Evolutionary conservation across 176 grass and related monocot species (phyloP).

Genomic region (Oryza officinalis): DNA sequence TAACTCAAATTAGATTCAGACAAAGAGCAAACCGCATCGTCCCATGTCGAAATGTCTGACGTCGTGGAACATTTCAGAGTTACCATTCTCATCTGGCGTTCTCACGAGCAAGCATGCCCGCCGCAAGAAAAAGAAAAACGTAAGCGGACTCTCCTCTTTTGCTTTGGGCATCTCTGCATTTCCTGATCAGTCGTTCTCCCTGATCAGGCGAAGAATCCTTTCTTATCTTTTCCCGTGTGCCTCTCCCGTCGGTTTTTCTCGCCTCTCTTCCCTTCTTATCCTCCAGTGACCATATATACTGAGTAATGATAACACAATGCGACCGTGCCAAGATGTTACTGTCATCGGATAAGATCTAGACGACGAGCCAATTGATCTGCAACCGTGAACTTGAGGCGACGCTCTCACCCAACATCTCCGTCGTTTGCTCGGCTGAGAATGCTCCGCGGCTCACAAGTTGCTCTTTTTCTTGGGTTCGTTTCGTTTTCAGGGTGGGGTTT

Average conservation of each 20-base stretch:
- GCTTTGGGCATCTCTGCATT: neutral
- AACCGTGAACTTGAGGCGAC: neutral
- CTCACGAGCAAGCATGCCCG: neutral
- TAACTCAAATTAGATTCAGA: neutral
- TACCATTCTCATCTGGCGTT: neutral
- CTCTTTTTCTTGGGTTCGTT: neutral
- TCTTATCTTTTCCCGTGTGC: constrained; percentile 20
- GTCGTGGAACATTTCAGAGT: neutral
- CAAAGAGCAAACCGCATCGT: neutral
- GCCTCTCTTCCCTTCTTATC: neutral
- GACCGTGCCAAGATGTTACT: constrained; percentile 19
- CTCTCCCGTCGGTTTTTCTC: neutral
- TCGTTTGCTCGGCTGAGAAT: neutral
- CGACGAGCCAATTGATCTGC: neutral
- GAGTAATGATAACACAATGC: neutral
- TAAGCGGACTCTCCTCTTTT: neutral
- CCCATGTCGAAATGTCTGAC: neutral
- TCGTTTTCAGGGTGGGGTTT: neutral
- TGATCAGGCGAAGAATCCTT: neutral
- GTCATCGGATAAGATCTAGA: constrained; percentile 16
- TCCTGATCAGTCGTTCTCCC: neutral
- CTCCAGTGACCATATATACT: neutral
- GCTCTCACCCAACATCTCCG: neutral
- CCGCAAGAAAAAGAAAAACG: neutral
- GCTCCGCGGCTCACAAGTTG: neutral